These are phyloP conservation scores for Jimgerdemannia lactiflua DNA, from an alignment of 192 early-diverging fungal genomes.

Conservation along the genomic window DNA sequence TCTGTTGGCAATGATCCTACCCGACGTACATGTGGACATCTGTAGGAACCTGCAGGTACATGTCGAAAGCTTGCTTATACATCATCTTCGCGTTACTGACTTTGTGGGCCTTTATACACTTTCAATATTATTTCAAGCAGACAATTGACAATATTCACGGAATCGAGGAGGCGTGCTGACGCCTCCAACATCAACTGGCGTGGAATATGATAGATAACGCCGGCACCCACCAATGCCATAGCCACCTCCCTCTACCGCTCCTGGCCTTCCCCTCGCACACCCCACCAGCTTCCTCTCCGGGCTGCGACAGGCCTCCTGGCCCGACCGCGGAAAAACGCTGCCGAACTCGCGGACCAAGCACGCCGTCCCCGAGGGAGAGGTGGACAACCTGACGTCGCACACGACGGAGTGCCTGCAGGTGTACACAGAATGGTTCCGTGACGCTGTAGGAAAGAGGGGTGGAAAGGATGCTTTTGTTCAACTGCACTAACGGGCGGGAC, in stretches of 20 bases:
- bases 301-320: constrained; percentile 69
- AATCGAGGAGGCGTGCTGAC: too few species aligned
- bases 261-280: constrained; percentile 44
- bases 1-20: too few species aligned
- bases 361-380: neutral
- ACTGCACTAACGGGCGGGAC: constrained; percentile 77
- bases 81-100: too few species aligned
- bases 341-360: constrained; percentile 26
- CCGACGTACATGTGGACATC: too few species aligned
- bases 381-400: constrained; percentile 73
- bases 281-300: constrained; percentile 61
- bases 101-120: too few species aligned
- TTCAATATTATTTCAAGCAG: too few species aligned
- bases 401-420: constrained; percentile 81
- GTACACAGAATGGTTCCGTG: constrained; percentile 53
- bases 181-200: too few species aligned
- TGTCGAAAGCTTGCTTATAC: too few species aligned
- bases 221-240: constrained; percentile 81
- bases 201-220: constrained; percentile 65
- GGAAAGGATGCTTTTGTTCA: constrained; percentile 77
- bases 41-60: too few species aligned
- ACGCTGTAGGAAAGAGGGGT: constrained; percentile 12
- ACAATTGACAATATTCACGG: too few species aligned
- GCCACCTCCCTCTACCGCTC: constrained; percentile 69
- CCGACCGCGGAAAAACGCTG: constrained; percentile 84